A percentile compares a stretch with the other conserved stretches of the same genome.
phyloP scores from a whole-genome alignment of 176 grass and related monocot species.

The Raddia guianensis region DNA sequence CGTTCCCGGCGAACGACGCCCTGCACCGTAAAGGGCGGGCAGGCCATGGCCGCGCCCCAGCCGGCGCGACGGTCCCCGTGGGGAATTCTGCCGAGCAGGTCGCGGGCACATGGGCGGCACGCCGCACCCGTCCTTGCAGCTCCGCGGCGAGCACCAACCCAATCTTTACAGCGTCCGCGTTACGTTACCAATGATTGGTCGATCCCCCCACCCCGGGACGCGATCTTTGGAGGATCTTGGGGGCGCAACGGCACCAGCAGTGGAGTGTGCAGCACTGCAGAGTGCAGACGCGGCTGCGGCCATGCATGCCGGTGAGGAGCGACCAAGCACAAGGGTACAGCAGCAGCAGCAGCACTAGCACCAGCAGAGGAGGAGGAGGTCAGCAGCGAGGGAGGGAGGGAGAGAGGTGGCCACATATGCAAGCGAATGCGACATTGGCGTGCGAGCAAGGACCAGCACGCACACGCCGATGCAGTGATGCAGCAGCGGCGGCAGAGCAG shows the following conservation, averaged over 20 bases:
- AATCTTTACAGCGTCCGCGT: neutral
- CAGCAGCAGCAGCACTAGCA: too few relatives aligned
- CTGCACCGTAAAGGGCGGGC: neutral
- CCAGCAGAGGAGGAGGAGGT: neutral
- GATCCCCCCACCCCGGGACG: neutral
- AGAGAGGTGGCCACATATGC: neutral
- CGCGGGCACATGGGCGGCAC: conserved; percentile 44
- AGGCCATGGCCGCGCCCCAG: conserved; percentile 16
- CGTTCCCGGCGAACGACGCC: neutral
- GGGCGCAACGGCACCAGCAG: neutral
- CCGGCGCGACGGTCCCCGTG: conserved; percentile 16
- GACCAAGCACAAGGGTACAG: too few relatives aligned
- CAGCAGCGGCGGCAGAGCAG: too few relatives aligned
- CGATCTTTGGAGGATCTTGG: conserved; percentile 19
- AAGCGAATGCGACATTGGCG: neutral
- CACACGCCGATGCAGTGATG: too few relatives aligned
- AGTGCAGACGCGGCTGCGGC: neutral
- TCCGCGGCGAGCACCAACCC: neutral
- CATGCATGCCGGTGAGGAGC: too few relatives aligned
- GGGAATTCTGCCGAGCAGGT: conserved; percentile 58
- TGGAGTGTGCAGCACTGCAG: neutral
- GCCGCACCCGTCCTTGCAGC: neutral
- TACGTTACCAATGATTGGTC: conserved; percentile 15
- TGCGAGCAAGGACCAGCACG: conserved; percentile 1
- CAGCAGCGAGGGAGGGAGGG: neutral